Base-by-base conservation (phyloP, 148 eudicot species). In the Camellia japonica region DNA sequence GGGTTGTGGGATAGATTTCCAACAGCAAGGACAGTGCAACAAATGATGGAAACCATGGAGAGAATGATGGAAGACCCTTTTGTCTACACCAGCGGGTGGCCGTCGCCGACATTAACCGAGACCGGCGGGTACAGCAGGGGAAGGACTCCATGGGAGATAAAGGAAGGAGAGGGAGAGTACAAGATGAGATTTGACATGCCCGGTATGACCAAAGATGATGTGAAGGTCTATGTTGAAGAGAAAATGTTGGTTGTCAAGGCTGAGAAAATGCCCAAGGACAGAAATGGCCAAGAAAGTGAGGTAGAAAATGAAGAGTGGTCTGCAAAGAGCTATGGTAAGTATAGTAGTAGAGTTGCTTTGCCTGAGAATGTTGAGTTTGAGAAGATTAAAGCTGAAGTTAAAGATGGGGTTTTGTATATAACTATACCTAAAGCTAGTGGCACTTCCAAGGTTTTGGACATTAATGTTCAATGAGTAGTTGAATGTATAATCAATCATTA, bases 1-100 rank as follows among this genome's bases (percentile, higher is more conserved):
- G 96, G 88, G 41, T 66, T 89, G 75, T 94, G 92, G 91, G 94
- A 94, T 61, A 92, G 88, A 70, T 90, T 87, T 74, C 96, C 96
- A 65, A 83, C 90, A 67, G 91, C 92, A 47, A 88, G 90, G 59
- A 88, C 98, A 79, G 88, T 94, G 58, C 92, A 90, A 12, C 96
- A 94, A 72, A 94, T 94, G 98, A 85, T 94, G 93, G 98, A 94
- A 2, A 89, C 94, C 62, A 90, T 92, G 94, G 92, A 92, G 59
- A 89, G 92, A 18, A 10, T 88, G 41, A 79, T 89, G 71, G 94
- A 91, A 30, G 98, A 92, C 65, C 93, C 95, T 16, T 19, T 74
- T 1, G 82, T 83, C 47, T 90, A 83, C 80, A 75, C 68, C 74
- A 79, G 52, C 14, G 64, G 74, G 4, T 80, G 79, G 83, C 55